Evolutionary conservation across 192 early-diverging fungal species (phyloP), one percentile per base, ranked within the genome.

Genomic region (Lunasporangiospora selenospora): DNA sequence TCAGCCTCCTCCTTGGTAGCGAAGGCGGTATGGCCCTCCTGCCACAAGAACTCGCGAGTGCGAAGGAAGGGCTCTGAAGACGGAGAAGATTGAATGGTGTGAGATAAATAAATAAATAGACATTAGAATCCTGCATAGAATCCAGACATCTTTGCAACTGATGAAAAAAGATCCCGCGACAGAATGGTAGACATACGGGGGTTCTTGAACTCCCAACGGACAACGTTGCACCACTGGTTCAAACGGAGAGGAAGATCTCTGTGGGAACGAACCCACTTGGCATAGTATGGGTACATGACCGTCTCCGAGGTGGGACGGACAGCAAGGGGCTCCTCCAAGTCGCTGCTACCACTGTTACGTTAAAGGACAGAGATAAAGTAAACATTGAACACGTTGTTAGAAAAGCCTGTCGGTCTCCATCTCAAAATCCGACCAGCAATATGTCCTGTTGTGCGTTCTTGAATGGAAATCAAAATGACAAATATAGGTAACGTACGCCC

Each of bases 141-240:
- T 34, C 42, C 11, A 43, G 19, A 9, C 37, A 51, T 6, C 24
- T 31, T 32, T 6, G 26, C 55, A 58, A 9, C 39, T 38, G 5
- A 32, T 62, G 21, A 12, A 29, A 32, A 36, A 46, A 6, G 26
- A n/a, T 5, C 23, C 27, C 39, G 31, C 18, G 19, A 47, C 3
- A 5, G 37, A 33, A 47, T 23, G 10, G 40, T 9, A 16, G 15
- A 80, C 87, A 79, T 82, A 88, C 86, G 95, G 41, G 96, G 96
- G 82, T 99, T 92, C 85, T 99, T 99, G 83, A 99, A 99, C 85
- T 99, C 98, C 98, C 98, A 99, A 61, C 98, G 92, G 41, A 99
- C 98, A 62, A 99, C 96, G 67, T 93, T 96, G 84, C 93, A 95
- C 98, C 98, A 99, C 81, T 99, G 98, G 85, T 99, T 99, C 49